Percentiles rank a stretch among this genome's conserved stretches.
Evolutionary conservation across 1,139 yeast genomes (phyloP).

Genomic region (Kurtzmaniella quercitrusa): DNA sequence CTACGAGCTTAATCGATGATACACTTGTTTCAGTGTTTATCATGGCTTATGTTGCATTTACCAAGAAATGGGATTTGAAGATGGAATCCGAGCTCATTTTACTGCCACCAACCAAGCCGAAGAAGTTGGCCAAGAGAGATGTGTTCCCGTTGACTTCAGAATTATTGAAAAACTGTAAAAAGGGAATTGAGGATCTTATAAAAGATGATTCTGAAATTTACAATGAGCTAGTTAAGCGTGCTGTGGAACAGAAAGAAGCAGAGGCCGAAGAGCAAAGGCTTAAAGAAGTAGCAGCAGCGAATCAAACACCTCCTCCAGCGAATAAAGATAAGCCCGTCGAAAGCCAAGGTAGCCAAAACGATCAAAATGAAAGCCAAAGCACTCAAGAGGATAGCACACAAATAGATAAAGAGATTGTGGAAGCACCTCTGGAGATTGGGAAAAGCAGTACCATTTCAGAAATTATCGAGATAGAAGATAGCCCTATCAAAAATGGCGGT

Average conservation of each 20-base stretch:
- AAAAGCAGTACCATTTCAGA: background rate
- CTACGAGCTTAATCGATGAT: constrained; percentile 76
- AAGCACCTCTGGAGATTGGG: background rate
- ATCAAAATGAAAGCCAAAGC: background rate
- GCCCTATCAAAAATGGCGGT: background rate
- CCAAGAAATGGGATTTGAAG: constrained; percentile 8
- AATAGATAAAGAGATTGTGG: background rate
- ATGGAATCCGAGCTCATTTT: constrained; percentile 12
- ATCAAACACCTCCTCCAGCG: background rate
- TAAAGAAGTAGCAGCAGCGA: background rate
- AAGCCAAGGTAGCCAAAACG: background rate
- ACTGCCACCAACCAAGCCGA: constrained; percentile 31
- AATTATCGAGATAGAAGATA: background rate
- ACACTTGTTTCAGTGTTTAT: constrained; percentile 62
- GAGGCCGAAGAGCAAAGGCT: constrained; percentile 3
- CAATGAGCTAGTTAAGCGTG: constrained; percentile 19
- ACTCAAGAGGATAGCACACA: background rate
- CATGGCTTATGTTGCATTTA: constrained; percentile 36
- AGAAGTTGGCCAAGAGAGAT: constrained; percentile 43
- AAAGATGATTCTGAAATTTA: constrained; percentile 29
- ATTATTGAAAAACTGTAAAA: constrained; percentile 24
- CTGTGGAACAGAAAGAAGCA: constrained; percentile 2
- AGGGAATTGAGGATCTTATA: constrained; percentile 28
- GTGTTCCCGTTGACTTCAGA: constrained; percentile 41
- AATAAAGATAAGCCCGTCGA: background rate